phyloP scores from a whole-genome alignment of 495 filamentous ascomycete species.

The Aspergillus cavernicola region DNA sequence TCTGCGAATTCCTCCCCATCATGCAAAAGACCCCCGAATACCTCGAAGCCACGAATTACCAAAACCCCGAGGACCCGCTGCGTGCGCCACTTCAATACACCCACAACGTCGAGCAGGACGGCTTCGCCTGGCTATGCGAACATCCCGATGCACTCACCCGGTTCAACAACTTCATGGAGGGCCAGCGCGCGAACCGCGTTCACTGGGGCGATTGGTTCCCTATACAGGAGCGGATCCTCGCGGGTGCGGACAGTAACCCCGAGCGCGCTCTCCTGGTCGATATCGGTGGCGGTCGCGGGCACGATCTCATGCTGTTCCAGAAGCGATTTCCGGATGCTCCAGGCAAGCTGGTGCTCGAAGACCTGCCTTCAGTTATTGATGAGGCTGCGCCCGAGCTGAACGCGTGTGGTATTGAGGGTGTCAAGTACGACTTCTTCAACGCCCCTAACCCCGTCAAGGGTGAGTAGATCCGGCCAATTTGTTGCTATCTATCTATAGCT shows the following conservation, averaged over 20 bases:
- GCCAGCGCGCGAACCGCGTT: background rate
- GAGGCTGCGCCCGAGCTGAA: constrained; percentile 29
- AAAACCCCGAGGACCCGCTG: constrained; percentile 19
- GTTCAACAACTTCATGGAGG: constrained; percentile 26
- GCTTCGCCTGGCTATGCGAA: constrained; percentile 27
- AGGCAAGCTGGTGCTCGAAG: constrained; percentile 46
- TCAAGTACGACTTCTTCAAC: constrained; percentile 42
- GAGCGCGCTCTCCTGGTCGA: constrained; percentile 44
- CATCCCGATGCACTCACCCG: constrained; percentile 9
- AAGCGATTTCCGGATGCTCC: constrained; percentile 28
- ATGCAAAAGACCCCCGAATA: constrained; percentile 20
- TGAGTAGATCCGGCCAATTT: too few species aligned
- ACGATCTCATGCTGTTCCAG: constrained; percentile 40
- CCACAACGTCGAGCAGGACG: constrained; percentile 22
- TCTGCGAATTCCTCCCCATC: too few species aligned
- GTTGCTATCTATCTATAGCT: too few species aligned
- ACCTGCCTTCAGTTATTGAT: constrained; percentile 41
- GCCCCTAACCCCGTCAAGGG: constrained; percentile 40
- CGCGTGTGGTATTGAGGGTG: constrained; percentile 20
- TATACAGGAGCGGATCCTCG: constrained; percentile 14
- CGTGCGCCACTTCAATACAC: constrained; percentile 29
- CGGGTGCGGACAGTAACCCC: background rate
- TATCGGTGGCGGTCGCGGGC: constrained; percentile 46
- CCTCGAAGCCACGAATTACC: constrained; percentile 23
- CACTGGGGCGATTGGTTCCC: constrained; percentile 25